A percentile compares a stretch with the other conserved stretches of the same genome.
phyloP scores from a whole-genome alignment of 768 basidiomycete species.

The Tulasnella sp. region DNA sequence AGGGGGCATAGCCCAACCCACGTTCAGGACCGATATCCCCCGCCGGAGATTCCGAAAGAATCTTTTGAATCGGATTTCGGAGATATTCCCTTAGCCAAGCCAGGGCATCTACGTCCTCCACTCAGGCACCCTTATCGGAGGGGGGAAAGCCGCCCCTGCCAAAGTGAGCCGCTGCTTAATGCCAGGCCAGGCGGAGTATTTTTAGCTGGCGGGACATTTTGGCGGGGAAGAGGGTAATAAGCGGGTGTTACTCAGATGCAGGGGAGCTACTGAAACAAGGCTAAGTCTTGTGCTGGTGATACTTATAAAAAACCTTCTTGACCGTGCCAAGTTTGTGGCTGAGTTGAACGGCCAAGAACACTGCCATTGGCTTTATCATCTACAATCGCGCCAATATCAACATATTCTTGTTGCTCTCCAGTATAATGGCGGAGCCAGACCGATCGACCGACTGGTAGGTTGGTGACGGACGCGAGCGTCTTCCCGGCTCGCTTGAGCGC shows the following conservation, averaged over 20 bases:
- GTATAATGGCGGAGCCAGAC: neutral
- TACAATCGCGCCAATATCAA: neutral
- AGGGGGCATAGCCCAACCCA: neutral
- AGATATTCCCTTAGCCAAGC: neutral
- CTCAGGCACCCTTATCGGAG: neutral
- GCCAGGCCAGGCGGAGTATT: neutral
- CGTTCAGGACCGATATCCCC: neutral
- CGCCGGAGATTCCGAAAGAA: neutral
- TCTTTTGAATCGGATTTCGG: neutral
- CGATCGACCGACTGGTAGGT: neutral
- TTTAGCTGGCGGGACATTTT: too few relatives aligned
- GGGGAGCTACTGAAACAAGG: too few relatives aligned
- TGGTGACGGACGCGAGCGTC: neutral
- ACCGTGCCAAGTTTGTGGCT: neutral
- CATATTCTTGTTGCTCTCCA: neutral
- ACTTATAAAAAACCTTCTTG: too few relatives aligned
- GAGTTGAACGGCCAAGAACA: neutral
- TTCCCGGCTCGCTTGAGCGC: too few relatives aligned
- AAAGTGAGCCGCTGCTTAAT: neutral
- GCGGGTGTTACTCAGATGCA: too few relatives aligned
- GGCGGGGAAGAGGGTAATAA: too few relatives aligned
- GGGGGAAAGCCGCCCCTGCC: neutral
- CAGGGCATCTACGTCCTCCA: neutral
- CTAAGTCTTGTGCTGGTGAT: too few relatives aligned
- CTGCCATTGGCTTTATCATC: neutral